Base-by-base conservation (phyloP, 495 filamentous ascomycete genomes). In the Neurospora sublineolata region DNA sequence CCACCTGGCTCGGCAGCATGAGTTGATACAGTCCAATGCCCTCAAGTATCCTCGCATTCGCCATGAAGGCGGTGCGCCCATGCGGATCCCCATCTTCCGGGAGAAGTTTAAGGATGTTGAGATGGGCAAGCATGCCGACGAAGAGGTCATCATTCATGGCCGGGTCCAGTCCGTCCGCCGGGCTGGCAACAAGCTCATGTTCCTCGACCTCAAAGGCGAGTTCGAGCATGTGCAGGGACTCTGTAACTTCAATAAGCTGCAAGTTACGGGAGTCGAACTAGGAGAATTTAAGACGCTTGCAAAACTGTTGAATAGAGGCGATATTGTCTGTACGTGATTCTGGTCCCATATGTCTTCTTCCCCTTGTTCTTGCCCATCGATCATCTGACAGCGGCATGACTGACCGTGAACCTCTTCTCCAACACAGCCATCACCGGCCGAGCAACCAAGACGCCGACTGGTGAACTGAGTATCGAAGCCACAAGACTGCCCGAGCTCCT, bases 141-240 rank as follows among this genome's bases (percentile, higher is more conserved):
- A 84, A 67, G 79, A 80, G 70, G 82, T 86, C 8, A 79, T 80
- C 44, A 72, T 89, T 11, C 81, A 82, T 71, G 86, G 86, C 46
- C 80, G 86, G 36, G 64, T 87, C 44, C 77, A 79, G 72, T 80
- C 76, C 39, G 72, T 84, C 41, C 83, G 85, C 33, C 74, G 80
- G 11, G 76, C 80, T n/a, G 77, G 84, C 71, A 88, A 86, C 76
- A 92, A 91, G 81, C 89, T 99, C 78, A 84, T 91, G 58, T 99
- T 99, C 80, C 81, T 97, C 74, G 91, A 94, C 80, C 76, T 98
- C 71, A 80, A 86, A 71, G 88, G 91, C 81, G 88, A 94, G 80
- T 89, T 88, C 40, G 78, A 86, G 75, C 86, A 85, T 73, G 76
- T 94, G 38, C 95, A 99, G 78, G 86, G 86, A 37, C 86, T 97